Conservation (phyloP, 192 early-diverging fungal species). For the Spinellus fusiger region DNA sequence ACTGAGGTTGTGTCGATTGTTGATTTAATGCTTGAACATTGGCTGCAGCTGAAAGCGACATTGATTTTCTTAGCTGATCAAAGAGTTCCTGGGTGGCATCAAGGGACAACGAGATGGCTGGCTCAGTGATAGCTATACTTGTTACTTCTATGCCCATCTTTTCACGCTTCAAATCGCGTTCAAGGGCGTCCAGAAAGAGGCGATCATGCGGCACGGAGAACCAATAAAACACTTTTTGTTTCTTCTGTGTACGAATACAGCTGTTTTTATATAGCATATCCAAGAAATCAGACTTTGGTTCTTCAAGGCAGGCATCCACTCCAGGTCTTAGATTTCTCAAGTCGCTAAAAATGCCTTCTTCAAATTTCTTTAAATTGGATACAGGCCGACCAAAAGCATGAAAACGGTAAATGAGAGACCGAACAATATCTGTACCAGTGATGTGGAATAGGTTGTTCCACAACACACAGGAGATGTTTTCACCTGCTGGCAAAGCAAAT, state of each 20-base stretch:
- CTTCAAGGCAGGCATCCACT: constrained; percentile 84
- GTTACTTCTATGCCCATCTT: constrained; percentile 78
- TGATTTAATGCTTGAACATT: constrained; percentile 7
- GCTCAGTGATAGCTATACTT: constrained; percentile 62
- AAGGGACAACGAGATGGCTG: constrained; percentile 46
- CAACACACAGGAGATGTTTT: constrained; percentile 85
- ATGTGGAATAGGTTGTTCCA: constrained; percentile 94
- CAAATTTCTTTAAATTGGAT: constrained; percentile 90
- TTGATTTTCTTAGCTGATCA: constrained; percentile 24
- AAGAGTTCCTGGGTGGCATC: constrained; percentile 22
- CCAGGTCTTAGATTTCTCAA: constrained; percentile 93
- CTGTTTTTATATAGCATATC: constrained; percentile 93
- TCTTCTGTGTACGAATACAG: constrained; percentile 97
- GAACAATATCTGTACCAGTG: constrained; percentile 94
- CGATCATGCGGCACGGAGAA: constrained; percentile 90
- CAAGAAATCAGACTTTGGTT: constrained; percentile 88
- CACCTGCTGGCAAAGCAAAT: constrained; percentile 73
- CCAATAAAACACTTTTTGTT: constrained; percentile 99
- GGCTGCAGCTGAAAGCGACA: constrained; percentile 17
- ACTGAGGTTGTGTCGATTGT: not conserved
- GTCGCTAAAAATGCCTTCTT: constrained; percentile 97
- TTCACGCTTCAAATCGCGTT: constrained; percentile 93
- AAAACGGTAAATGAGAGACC: constrained; percentile 87
- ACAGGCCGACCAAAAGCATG: constrained; percentile 85
- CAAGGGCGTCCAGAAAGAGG: constrained; percentile 92